Evolutionary conservation across 2,329 filamentous ascomycete species (phyloP).

Genomic region (Fusarium solani-melongenae): DNA sequence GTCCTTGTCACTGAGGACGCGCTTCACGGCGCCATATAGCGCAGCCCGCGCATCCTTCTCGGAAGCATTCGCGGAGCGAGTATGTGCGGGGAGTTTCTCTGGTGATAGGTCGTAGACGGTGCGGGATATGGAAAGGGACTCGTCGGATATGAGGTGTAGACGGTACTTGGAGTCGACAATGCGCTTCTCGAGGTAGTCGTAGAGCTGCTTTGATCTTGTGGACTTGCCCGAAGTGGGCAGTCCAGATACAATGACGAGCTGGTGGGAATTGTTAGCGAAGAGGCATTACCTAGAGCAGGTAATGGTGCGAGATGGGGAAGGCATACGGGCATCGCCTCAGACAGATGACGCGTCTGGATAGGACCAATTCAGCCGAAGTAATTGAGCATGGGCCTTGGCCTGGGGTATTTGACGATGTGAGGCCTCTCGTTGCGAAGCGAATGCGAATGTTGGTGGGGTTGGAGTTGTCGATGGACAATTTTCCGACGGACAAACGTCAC

Average conservation of each 20-base stretch:
- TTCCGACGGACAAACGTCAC: constrained; percentile 28
- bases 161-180: constrained; percentile 67
- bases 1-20: constrained; percentile 76
- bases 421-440: neutral
- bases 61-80: constrained; percentile 76
- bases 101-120: constrained; percentile 75
- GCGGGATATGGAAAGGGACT: constrained; percentile 75
- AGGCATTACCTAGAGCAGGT: constrained; percentile 4
- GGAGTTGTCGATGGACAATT: constrained; percentile 20
- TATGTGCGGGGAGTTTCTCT: constrained; percentile 63
- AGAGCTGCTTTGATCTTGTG: constrained; percentile 73
- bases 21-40: constrained; percentile 82
- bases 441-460: constrained; percentile 7
- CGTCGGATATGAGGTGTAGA: constrained; percentile 80
- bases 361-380: neutral
- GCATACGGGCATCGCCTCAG: constrained; percentile 42
- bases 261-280: constrained; percentile 14
- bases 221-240: constrained; percentile 77
- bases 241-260: constrained; percentile 76
- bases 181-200: constrained; percentile 70
- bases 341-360: neutral
- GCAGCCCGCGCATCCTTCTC: constrained; percentile 86
- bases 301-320: neutral
- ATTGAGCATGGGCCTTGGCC: neutral
- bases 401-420: neutral